phyloP scores from a whole-genome alignment of 768 basidiomycete species.

The Nidula microcarpa region DNA sequence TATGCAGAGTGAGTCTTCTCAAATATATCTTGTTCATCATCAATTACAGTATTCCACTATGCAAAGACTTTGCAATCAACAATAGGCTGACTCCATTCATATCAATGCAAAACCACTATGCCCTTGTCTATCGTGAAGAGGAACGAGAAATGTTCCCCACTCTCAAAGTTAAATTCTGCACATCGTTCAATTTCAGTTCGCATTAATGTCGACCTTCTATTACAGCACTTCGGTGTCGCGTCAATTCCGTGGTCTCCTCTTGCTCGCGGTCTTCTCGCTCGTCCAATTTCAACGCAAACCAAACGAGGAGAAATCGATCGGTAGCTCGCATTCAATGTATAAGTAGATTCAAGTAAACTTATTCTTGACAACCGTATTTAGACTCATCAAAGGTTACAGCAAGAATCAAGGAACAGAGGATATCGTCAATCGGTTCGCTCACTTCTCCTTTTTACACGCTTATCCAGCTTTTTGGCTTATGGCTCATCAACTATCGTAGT shows the following conservation, averaged over 20 bases:
- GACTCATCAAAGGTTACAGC: constrained; percentile 18
- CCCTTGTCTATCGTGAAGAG: constrained; percentile 60
- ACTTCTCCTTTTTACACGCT: constrained; percentile 2
- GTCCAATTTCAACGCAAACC: constrained; percentile 34
- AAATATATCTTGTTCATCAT: neutral
- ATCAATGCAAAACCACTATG: constrained; percentile 69
- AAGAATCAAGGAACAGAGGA: constrained; percentile 22
- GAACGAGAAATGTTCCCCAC: constrained; percentile 64
- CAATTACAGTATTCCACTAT: neutral
- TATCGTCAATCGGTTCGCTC: constrained; percentile 31
- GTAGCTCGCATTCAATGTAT: constrained; percentile 10
- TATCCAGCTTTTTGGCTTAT: neutral
- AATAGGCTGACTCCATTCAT: constrained; percentile 61
- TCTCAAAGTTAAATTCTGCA: constrained; percentile 31
- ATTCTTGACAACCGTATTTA: neutral
- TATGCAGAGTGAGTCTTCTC: constrained; percentile 42
- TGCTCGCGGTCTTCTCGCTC: constrained; percentile 44
- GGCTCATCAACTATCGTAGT: constrained; percentile 15
- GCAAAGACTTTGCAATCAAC: constrained; percentile 53
- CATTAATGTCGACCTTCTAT: neutral
- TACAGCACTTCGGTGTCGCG: constrained; percentile 48
- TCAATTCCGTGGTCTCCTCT: constrained; percentile 61
- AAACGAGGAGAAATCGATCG: constrained; percentile 33
- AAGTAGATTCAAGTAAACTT: neutral
- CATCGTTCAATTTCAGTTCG: neutral